phyloP scores from a whole-genome alignment of 2,329 filamentous ascomycete species.

The Lecanicillium sp. region DNA sequence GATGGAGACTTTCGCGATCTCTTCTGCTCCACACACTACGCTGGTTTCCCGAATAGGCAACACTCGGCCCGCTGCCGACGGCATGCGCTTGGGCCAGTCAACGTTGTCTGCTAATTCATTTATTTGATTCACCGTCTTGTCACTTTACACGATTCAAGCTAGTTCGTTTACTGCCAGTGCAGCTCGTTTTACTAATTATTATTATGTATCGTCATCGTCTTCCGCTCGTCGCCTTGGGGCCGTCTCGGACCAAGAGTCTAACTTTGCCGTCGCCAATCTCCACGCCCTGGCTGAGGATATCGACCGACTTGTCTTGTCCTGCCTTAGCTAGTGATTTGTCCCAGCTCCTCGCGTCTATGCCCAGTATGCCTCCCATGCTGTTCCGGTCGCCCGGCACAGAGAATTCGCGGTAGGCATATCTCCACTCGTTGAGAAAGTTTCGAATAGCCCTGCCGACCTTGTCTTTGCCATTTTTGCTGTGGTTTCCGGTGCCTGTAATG shows the following conservation, averaged over 20 bases:
- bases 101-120: no score
- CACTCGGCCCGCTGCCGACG: neutral
- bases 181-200: constrained; percentile 12
- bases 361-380: constrained; percentile 70
- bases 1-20: no score
- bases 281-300: constrained; percentile 59
- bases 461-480: constrained; percentile 98
- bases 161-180: neutral
- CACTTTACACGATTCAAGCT: neutral
- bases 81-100: no score
- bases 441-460: constrained; percentile 95
- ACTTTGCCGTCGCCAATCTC: constrained; percentile 64
- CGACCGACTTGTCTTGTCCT: constrained; percentile 40
- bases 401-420: constrained; percentile 93
- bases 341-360: constrained; percentile 62
- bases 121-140: neutral
- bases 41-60: neutral
- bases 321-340: constrained; percentile 52
- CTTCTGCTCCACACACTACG: neutral
- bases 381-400: constrained; percentile 89
- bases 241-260: constrained; percentile 56
- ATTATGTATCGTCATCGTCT: constrained; percentile 32
- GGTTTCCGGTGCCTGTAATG: constrained; percentile 93
- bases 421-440: constrained; percentile 88
- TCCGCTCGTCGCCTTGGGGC: constrained; percentile 50